Evolutionary conservation across 345 rosid genomes (phyloP), one percentile per base, ranked within the genome.

Genomic region (Salix viminalis): DNA sequence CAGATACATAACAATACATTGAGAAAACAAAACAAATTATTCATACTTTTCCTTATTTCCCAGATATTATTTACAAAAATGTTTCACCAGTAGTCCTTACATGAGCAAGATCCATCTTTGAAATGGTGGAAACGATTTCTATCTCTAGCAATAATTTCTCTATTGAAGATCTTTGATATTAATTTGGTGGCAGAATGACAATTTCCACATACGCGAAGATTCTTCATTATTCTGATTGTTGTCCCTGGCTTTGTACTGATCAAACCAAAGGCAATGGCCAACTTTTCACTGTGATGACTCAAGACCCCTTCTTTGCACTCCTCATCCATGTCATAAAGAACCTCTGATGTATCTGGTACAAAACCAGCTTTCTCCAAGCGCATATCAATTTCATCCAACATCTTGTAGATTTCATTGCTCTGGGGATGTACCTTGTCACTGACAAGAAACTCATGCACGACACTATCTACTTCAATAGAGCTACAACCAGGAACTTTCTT

Each of bases 231-330:
- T 78, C 91, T 89, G 61, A 92, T 89, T 48, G 91, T 86, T 68
- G 92, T 90, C 32, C 93, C 90, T 15, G 95, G 91, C 54, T 90
- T 85, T 30, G 93, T 88, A 77, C 93, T 90, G 77, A 92, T 83
- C 87, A 92, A 85, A 65, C 95, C 97, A 83, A 87, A 92, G 67
- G 94, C 93, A 84, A 92, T 89, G 41, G 95, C 95, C 71, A 92
- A 75, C 78, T 87, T 89, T 87, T 92, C 93, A 34, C 92, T 92
- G 71, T 93, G 97, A 78, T 87, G 89, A 77, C 92, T 89, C 84
- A 90, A 67, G 5, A 92, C 83, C 46, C 90, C 91, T 76, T 87
- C 91, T 77, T 92, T 92, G 89, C 86, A 86, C 50, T 90, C 92
- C 67, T 92, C 93, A 64, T 90, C 93, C 88, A 90, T 88, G 84